phyloP scores from a whole-genome alignment of 202 grass and related monocot genomes.

The Carex arenaria region DNA sequence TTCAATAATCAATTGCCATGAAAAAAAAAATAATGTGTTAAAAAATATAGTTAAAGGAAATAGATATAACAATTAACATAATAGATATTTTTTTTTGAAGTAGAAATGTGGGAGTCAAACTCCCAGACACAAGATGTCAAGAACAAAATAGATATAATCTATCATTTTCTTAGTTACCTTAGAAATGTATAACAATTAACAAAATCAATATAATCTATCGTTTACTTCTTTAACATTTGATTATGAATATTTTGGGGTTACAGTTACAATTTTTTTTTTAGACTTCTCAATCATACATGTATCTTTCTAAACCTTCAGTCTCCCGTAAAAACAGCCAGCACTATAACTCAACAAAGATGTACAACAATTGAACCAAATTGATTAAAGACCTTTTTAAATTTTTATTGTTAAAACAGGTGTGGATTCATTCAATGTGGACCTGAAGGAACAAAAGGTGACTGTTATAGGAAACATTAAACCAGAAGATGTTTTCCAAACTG shows the following conservation, averaged over 20 bases:
- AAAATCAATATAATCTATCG: neutral
- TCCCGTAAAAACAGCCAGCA: neutral
- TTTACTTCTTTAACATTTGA: neutral
- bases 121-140: no score
- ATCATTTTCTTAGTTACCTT: neutral
- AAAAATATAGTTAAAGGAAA: no score
- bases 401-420: slow-evolving; percentile 40
- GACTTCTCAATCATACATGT: neutral
- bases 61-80: neutral
- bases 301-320: neutral
- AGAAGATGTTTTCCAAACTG: slow-evolving; percentile 72
- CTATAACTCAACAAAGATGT: neutral
- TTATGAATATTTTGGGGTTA: neutral
- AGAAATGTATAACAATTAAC: neutral
- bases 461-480: slow-evolving; percentile 79
- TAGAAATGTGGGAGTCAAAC: no score
- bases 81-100: neutral
- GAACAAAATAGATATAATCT: neutral
- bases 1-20: neutral
- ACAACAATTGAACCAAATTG: neutral
- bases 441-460: slow-evolving; percentile 88
- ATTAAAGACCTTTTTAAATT: neutral
- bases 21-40: neutral
- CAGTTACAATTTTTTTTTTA: neutral
- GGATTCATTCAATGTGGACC: slow-evolving; percentile 77